Base-by-base conservation (phyloP, 345 rosid genomes). In the Sisymbrium irio region DNA sequence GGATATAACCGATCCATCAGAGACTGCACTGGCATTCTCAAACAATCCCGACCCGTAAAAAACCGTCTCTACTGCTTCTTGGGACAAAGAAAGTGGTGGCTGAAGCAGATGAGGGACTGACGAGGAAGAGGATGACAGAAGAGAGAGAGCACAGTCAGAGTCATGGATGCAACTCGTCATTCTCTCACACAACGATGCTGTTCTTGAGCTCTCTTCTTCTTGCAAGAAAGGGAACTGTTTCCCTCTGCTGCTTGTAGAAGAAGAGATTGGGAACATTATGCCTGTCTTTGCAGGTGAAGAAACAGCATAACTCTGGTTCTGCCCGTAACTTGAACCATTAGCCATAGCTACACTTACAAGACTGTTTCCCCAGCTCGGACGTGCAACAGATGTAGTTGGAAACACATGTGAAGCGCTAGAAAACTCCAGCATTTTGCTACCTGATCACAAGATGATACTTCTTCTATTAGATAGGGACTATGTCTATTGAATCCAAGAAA, bases 81-180 rank as follows among this genome's bases (percentile, higher is more conserved):
- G 59, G 3, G 79, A 62, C 66, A 77, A 57, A 28, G 76, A 64
- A 27, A 57, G 64, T 44, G 72, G 73, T 14, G 77, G 76, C 49
- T 77, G 80, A 77, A 77, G 61, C 80, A 72, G 42, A 66, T 63
- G 77, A 35, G 72, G 72, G 14, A 58, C 80, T 41, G 79, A 75
- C 0, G 75, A 57, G 6, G 75, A 76, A 14, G 79, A 77, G 44
- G 87, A 81, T 71, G 90, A 84, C 92, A 89, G 96, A 84, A 89
- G 96, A 89, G 96, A 89, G 96, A 85, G 92, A 89, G 96, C 96
- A 83, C 96, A 89, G 67, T 87, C 89, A 19, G 89, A 82, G 79
- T 84, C 83, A 25, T 37, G 74, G 71, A 65, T 82, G 53, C 71
- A 79, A 76, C 79, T 67, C 65, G 85, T 71, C 75, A 82, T 78